Conservation (phyloP, 805 yeast species). For the Metschnikowia sp. region DNA sequence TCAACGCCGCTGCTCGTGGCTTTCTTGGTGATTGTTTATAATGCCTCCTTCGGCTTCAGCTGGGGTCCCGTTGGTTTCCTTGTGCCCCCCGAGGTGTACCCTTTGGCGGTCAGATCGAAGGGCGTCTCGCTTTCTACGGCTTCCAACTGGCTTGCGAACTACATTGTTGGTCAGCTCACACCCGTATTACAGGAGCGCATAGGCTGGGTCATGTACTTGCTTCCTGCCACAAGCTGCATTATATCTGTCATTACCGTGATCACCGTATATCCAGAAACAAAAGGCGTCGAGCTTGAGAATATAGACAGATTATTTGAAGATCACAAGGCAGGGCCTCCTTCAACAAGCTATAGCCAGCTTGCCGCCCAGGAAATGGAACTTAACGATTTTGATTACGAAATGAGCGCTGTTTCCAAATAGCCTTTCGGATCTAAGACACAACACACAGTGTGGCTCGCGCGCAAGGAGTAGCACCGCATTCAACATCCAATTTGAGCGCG, state of each 20-base stretch:
- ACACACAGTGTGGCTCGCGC: no score
- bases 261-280: constrained; percentile 41
- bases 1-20: constrained; percentile 40
- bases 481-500: no score
- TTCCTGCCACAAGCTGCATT: constrained; percentile 39
- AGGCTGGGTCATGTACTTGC: constrained; percentile 40
- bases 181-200: constrained; percentile 39
- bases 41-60: constrained; percentile 43
- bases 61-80: constrained; percentile 48
- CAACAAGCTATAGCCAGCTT: constrained; percentile 12
- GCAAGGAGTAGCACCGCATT: no score
- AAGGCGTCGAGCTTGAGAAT: constrained; percentile 43
- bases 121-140: constrained; percentile 46
- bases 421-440: no score
- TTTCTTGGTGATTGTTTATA: constrained; percentile 38
- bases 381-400: constrained; percentile 24
- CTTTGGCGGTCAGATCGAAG: constrained; percentile 40
- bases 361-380: constrained; percentile 20
- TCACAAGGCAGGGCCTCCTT: constrained; percentile 22
- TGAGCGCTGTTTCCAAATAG: constrained; percentile 5
- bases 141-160: constrained; percentile 44
- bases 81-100: constrained; percentile 44
- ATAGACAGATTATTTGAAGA: constrained; percentile 38
- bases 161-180: constrained; percentile 43
- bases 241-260: constrained; percentile 33